Conservation (phyloP, 2,329 filamentous ascomycete genomes). For the Fusarium udum region DNA sequence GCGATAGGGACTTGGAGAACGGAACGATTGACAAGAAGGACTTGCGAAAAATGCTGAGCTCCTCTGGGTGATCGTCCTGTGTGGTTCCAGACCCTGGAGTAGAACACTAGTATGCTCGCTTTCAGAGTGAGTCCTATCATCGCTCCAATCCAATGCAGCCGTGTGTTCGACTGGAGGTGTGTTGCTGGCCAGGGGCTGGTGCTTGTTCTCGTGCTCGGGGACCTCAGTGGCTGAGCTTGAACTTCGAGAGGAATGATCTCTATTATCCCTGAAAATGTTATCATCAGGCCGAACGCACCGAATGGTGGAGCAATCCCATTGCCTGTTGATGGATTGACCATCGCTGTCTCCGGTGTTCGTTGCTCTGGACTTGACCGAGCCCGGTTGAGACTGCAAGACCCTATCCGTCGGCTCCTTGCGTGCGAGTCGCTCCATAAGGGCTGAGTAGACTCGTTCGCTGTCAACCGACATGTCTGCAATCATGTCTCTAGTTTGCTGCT, state of each 20-base stretch:
- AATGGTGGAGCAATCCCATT: slow-evolving; percentile 45
- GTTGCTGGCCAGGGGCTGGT: background rate
- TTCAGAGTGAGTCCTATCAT: background rate
- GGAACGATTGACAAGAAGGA: slow-evolving; percentile 60
- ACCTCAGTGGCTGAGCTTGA: slow-evolving; percentile 1
- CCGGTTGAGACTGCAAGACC: background rate
- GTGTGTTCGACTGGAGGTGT: background rate
- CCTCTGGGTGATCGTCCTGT: slow-evolving; percentile 51
- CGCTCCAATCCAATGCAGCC: background rate
- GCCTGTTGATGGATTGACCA: background rate
- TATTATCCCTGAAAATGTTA: slow-evolving; percentile 45
- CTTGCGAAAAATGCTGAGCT: slow-evolving; percentile 64
- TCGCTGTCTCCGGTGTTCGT: background rate
- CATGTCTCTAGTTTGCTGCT: slow-evolving; percentile 29
- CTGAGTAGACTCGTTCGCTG: slow-evolving; percentile 69
- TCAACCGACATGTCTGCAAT: slow-evolving; percentile 53
- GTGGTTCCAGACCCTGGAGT: slow-evolving; percentile 24
- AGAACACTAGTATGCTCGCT: background rate
- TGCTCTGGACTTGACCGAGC: background rate
- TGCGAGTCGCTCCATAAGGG: slow-evolving; percentile 66
- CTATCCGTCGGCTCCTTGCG: slow-evolving; percentile 46
- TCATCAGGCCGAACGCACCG: slow-evolving; percentile 48
- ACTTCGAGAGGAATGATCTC: background rate
- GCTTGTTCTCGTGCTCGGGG: background rate
- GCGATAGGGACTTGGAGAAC: slow-evolving; percentile 65